These are phyloP conservation scores for Yarrowia sp. DNA, from an alignment of 805 yeast genomes.

Conservation along the genomic window DNA sequence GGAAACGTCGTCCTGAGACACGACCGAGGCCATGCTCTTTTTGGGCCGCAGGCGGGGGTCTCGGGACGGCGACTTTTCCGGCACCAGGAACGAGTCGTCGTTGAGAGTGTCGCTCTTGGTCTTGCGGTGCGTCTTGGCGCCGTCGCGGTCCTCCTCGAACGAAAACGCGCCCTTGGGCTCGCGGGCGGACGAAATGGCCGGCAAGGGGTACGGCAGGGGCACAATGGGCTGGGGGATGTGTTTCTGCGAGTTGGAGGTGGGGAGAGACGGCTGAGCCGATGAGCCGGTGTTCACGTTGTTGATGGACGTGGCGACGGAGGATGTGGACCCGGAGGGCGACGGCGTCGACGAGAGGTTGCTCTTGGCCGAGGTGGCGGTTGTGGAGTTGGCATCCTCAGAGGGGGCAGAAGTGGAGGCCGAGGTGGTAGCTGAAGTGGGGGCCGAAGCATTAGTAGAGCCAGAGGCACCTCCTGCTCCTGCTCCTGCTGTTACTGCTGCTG, in stretches of 20 bases:
- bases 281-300: neutral
- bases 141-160: conserved; percentile 1
- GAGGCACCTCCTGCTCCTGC: too few relatives aligned
- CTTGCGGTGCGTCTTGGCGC: conserved; percentile 18
- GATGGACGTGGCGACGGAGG: conserved; percentile 24
- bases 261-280: too few relatives aligned
- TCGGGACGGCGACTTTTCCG: conserved; percentile 10
- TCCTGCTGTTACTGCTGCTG: too few relatives aligned
- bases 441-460: too few relatives aligned
- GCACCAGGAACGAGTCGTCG: conserved; percentile 28
- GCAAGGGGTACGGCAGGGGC: conserved; percentile 28
- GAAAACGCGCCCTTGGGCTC: conserved; percentile 11
- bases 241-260: neutral
- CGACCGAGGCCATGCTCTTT: conserved; percentile 18
- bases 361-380: neutral
- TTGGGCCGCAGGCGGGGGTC: conserved; percentile 8
- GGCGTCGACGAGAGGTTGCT: neutral
- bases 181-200: conserved; percentile 24
- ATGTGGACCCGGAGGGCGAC: conserved; percentile 4
- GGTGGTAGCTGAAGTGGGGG: too few relatives aligned
- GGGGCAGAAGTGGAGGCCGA: neutral
- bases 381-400: neutral
- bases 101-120: conserved; percentile 34
- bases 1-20: neutral
- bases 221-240: conserved; percentile 27